Conservation (phyloP, 257 asterid species). For the Primulina tabacum region DNA sequence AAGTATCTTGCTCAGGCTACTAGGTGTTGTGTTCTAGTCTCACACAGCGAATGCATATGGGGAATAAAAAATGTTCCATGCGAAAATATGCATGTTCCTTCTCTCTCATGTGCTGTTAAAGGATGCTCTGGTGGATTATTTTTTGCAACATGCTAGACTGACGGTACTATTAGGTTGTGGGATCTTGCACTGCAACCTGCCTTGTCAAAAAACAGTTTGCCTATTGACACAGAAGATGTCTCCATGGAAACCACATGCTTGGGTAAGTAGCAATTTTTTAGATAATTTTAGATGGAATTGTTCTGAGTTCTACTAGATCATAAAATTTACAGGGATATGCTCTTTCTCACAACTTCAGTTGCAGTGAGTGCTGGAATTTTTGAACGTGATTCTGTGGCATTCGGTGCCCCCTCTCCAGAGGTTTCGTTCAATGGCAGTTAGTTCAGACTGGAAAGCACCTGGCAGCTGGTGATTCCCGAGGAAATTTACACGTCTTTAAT, state of each 20-base stretch:
- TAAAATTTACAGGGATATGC: slow-evolving; percentile 20
- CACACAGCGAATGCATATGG: slow-evolving; percentile 74
- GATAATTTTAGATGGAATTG: slow-evolving; percentile 12
- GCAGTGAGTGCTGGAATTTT: slow-evolving; percentile 65
- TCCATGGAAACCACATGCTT: slow-evolving; percentile 35
- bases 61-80: slow-evolving; percentile 59
- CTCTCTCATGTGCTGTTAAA: slow-evolving; percentile 56
- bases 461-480: slow-evolving; percentile 71
- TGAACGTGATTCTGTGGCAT: slow-evolving; percentile 59
- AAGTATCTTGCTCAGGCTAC: slow-evolving; percentile 54
- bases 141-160: slow-evolving; percentile 73
- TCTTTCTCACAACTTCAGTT: slow-evolving; percentile 13
- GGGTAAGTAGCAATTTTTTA: slow-evolving; percentile 34
- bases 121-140: slow-evolving; percentile 74
- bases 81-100: slow-evolving; percentile 57
- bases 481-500: slow-evolving; percentile 63
- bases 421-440: slow-evolving; percentile 62
- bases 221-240: slow-evolving; percentile 30
- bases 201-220: slow-evolving; percentile 24
- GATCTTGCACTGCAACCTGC: slow-evolving; percentile 49
- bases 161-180: slow-evolving; percentile 70
- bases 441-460: slow-evolving; percentile 69
- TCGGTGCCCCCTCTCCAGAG: slow-evolving; percentile 43
- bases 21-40: slow-evolving; percentile 63
- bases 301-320: slow-evolving; percentile 8